These are phyloP conservation scores for Pouteria glomerata DNA, from an alignment of 148 eudicot species.

Conservation along the genomic window DNA sequence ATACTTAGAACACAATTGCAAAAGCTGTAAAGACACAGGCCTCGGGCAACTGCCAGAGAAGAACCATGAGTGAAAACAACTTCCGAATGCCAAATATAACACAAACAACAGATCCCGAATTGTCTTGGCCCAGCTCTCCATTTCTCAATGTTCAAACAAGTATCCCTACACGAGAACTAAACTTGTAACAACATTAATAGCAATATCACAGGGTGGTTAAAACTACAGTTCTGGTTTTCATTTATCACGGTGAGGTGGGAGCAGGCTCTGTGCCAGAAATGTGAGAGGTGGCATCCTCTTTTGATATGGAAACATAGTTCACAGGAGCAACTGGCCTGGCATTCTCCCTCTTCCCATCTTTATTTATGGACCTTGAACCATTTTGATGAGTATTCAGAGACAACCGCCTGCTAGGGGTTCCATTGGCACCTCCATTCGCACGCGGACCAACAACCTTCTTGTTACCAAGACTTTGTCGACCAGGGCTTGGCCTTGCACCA, in stretches of 20 bases:
- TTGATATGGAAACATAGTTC: constrained; percentile 69
- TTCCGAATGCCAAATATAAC: constrained; percentile 2
- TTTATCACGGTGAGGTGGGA: constrained; percentile 57
- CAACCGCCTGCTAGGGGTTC: constrained; percentile 59
- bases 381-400: constrained; percentile 57
- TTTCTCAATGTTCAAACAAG: constrained; percentile 8
- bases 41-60: not conserved
- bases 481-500: constrained; percentile 83
- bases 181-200: constrained; percentile 1
- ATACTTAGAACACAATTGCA: too few relatives aligned
- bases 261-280: constrained; percentile 61
- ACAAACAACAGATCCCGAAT: constrained; percentile 17
- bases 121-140: constrained; percentile 10
- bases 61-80: not conserved
- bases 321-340: constrained; percentile 66
- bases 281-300: constrained; percentile 76
- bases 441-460: constrained; percentile 84
- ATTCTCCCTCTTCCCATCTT: constrained; percentile 63
- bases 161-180: constrained; percentile 9
- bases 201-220: constrained; percentile 7
- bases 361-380: constrained; percentile 59
- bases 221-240: not conserved
- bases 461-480: constrained; percentile 45
- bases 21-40: not conserved
- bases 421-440: constrained; percentile 70